Evolutionary conservation across 2,329 filamentous ascomycete genomes (phyloP), one percentile per base, ranked within the genome.

Genomic region (Epichloe brachyelytri): DNA sequence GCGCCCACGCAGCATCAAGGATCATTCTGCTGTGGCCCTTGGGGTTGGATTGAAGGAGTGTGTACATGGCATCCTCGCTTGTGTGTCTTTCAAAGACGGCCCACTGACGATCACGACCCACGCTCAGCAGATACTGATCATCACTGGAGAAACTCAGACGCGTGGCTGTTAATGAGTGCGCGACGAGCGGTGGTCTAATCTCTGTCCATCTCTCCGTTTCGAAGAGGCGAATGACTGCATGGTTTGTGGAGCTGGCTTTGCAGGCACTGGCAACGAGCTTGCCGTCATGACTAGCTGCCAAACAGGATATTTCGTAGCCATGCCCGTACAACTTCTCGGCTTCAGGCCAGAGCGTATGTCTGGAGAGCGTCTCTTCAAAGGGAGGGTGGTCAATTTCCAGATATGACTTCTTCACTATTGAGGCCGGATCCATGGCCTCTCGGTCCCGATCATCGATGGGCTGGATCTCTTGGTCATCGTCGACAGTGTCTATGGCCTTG

Each of bases 251-350:
- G 63, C 85, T 95, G 17, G 93, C 93, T 62, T 86, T 88, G 71
- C 93, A 98, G 2, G 93, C 89, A 49, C 90, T 96, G 34, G 93
- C 93, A 14, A 98, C 77, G 20, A 96, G 67, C 3, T 68, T 72
- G 12, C 86, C 85, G 59, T 89, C 82, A 61, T 86, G 79, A 60
- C 82, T 88, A 7, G 84, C 78, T 11, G 90, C 86, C 15, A 95
- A 79, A 38, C 88, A 86, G 2, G 88, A 95, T 47, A 98, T 91
- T 67, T 98, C 93, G 68, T 96, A 96, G 33, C 93, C 93, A 68
- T 98, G 93, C 2, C 93, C 93, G 68, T 98, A 98, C 1, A 98
- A 78, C 71, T 98, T 98, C 67, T 98, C 93, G 6, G 81, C 81
- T 64, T 98, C 93, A 3, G 93, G 93, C 89, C 90, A 98, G 34